A percentile compares a stretch with the other conserved stretches of the same genome.
Evolutionary conservation across 495 filamentous ascomycete genomes (phyloP).

Genomic region (Pseudoneurospora amorphoporcata): DNA sequence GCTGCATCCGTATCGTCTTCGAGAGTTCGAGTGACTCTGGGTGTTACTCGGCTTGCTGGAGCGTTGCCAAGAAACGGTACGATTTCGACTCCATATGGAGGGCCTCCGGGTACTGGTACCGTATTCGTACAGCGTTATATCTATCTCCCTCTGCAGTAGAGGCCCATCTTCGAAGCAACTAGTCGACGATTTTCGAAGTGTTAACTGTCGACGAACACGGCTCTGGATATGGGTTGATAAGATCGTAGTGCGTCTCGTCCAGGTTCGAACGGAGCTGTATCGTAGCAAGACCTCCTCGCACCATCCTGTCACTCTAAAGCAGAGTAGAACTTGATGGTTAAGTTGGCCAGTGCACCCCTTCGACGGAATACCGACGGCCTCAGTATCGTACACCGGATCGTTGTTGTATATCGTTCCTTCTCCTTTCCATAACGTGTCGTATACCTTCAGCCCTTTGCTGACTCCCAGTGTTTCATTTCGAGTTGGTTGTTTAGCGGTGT

Average conservation of each 20-base stretch:
- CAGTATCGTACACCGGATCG: neutral
- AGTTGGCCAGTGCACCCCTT: neutral
- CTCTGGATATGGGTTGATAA: neutral
- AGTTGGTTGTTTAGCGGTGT: neutral
- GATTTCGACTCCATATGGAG: neutral
- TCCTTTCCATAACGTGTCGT: neutral
- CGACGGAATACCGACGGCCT: neutral
- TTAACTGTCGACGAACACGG: neutral
- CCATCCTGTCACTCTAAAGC: neutral
- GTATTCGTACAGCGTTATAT: neutral
- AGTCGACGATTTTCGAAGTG: neutral
- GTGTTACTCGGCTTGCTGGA: neutral
- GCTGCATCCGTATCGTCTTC: neutral
- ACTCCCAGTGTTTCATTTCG: neutral
- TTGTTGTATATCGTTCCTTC: neutral
- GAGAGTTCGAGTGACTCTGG: neutral
- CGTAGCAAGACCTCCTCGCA: neutral
- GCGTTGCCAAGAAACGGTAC: neutral
- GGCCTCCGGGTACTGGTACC: neutral
- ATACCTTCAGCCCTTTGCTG: neutral
- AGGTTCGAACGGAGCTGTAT: neutral
- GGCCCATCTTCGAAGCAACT: neutral
- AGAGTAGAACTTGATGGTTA: neutral
- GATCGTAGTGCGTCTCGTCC: neutral
- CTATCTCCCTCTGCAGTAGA: neutral